Percentiles rank a stretch among this genome's conserved stretches.
phyloP scores from a whole-genome alignment of 1,139 yeast genomes.

The Sugiyamaella novakii region DNA sequence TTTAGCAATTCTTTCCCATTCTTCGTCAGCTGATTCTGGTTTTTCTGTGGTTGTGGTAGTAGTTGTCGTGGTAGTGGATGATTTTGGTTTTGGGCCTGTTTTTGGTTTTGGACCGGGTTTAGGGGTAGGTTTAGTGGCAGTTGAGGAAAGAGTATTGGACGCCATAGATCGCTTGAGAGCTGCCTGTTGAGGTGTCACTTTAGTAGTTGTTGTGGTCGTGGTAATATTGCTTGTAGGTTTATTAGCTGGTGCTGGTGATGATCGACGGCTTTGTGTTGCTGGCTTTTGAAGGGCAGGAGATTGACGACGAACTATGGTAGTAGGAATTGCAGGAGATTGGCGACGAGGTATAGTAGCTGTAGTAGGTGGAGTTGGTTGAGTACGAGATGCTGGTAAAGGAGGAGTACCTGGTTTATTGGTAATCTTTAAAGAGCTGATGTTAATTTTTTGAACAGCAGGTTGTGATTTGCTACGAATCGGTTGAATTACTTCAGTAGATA shows the following conservation, averaged over 20 bases:
- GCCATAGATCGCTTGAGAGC: conserved; percentile 12
- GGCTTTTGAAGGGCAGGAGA: background rate
- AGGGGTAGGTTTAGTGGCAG: conserved; percentile 15
- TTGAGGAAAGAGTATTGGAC: conserved; percentile 13
- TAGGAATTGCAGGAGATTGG: background rate
- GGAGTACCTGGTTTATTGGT: conserved; percentile 9
- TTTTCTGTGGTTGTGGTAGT: background rate
- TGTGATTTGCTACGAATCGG: conserved; percentile 13
- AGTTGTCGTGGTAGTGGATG: background rate
- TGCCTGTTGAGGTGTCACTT: conserved; percentile 7
- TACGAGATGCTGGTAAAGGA: conserved; percentile 1
- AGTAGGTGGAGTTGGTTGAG: background rate
- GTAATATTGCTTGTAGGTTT: background rate
- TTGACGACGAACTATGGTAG: conserved; percentile 3
- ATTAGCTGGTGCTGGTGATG: background rate
- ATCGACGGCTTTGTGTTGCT: background rate
- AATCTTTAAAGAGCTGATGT: background rate
- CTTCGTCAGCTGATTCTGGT: conserved; percentile 16
- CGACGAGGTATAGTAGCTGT: background rate
- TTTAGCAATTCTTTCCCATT: conserved; percentile 37
- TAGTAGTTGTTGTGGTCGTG: background rate
- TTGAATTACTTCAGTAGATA: conserved; percentile 17
- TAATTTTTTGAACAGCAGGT: background rate
- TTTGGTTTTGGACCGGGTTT: conserved; percentile 20
- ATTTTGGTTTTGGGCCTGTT: background rate